Conservation (phyloP, 805 yeast species). For the Saturnispora silvae region DNA sequence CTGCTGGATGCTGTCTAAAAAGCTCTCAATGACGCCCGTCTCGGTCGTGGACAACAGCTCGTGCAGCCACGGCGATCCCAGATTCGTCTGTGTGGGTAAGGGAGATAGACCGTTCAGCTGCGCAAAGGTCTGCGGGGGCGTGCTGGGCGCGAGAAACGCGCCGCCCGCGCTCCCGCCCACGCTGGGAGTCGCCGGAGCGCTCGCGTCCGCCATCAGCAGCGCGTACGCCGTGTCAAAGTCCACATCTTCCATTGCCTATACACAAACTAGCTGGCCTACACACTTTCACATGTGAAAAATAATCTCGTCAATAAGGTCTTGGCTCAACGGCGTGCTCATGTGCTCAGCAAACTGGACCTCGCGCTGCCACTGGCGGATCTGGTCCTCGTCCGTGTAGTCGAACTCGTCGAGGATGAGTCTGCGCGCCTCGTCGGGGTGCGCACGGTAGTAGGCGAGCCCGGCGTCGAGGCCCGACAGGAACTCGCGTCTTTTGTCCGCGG, state of each 20-base stretch:
- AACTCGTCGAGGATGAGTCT: slow-evolving; percentile 53
- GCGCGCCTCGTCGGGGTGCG: slow-evolving; percentile 53
- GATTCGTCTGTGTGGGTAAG: neutral
- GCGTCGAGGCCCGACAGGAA: slow-evolving; percentile 48
- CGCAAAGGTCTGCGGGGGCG: slow-evolving; percentile 2
- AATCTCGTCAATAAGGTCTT: neutral
- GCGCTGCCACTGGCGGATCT: slow-evolving; percentile 72
- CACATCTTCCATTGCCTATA: slow-evolving; percentile 10
- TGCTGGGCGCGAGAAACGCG: too few relatives aligned
- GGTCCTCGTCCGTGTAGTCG: slow-evolving; percentile 59
- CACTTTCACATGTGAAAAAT: slow-evolving; percentile 1
- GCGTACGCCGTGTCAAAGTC: slow-evolving; percentile 31
- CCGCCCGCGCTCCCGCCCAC: slow-evolving; percentile 1
- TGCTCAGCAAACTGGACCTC: slow-evolving; percentile 43
- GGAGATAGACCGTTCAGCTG: neutral
- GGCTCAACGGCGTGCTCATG: neutral
- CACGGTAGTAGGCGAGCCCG: slow-evolving; percentile 59
- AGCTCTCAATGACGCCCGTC: slow-evolving; percentile 25
- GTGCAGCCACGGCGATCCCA: neutral
- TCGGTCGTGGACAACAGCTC: slow-evolving; percentile 27
- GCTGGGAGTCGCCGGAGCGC: slow-evolving; percentile 1
- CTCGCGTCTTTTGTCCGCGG: slow-evolving; percentile 14
- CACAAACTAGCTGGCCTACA: neutral
- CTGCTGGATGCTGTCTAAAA: slow-evolving; percentile 24
- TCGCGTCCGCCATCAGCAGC: slow-evolving; percentile 21